phyloP scores from a whole-genome alignment of 768 basidiomycete species.

The Calocybe cyanea region DNA sequence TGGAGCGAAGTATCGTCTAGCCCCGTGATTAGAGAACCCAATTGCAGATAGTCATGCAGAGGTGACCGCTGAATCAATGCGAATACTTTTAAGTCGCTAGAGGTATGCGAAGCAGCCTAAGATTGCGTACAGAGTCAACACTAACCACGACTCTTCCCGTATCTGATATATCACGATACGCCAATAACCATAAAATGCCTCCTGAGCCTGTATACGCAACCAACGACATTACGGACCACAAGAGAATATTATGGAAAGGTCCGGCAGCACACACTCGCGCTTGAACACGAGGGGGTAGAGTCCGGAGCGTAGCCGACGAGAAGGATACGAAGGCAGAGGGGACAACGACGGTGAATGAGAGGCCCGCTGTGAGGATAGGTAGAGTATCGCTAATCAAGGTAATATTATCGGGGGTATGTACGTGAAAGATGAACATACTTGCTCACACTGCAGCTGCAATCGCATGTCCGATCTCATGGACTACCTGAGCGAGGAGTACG shows the following conservation, averaged over 20 bases:
- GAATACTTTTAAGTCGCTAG: background rate
- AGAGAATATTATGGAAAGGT: slow-evolving; percentile 71
- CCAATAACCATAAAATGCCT: slow-evolving; percentile 27
- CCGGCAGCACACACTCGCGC: slow-evolving; percentile 70
- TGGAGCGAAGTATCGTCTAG: slow-evolving; percentile 60
- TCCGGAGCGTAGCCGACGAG: slow-evolving; percentile 36
- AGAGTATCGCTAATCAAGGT: slow-evolving; percentile 58
- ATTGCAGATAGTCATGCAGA: slow-evolving; percentile 48
- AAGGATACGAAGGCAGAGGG: slow-evolving; percentile 77
- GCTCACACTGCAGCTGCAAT: slow-evolving; percentile 70
- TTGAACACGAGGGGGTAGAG: slow-evolving; percentile 37
- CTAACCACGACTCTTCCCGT: slow-evolving; percentile 52
- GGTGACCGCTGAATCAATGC: slow-evolving; percentile 51
- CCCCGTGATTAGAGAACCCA: slow-evolving; percentile 57
- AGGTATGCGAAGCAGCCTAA: background rate
- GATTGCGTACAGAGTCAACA: slow-evolving; percentile 47
- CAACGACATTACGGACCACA: slow-evolving; percentile 45
- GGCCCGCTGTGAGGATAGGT: slow-evolving; percentile 57
- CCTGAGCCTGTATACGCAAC: slow-evolving; percentile 30
- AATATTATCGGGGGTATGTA: background rate
- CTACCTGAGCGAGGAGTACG: slow-evolving; percentile 59
- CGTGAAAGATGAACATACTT: slow-evolving; percentile 4
- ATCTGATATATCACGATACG: slow-evolving; percentile 51
- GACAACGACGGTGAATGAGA: slow-evolving; percentile 56
- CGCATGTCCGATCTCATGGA: slow-evolving; percentile 82